Evolutionary conservation across 2,329 filamentous ascomycete genomes (phyloP), one percentile per base, ranked within the genome.

Genomic region (Penicillium digitatum): DNA sequence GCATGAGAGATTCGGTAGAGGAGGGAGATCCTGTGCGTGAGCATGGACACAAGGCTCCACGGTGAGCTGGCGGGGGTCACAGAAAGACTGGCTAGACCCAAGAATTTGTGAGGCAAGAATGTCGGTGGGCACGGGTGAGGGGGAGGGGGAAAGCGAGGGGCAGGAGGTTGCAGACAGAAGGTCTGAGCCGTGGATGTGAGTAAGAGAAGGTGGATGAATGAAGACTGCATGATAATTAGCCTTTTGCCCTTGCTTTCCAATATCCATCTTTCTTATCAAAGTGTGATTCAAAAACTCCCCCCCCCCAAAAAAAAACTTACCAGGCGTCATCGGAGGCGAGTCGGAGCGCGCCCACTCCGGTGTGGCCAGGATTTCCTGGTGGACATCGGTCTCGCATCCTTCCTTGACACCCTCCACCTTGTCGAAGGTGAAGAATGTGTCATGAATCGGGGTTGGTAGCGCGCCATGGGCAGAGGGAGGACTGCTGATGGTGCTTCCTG

Each of bases 251-350:
- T 56, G 57, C 52, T 52, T 48, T 29, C 22, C 37, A n/a, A n/a
- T 22, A 22, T 34, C 52, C 47, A 54, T 47, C 27, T 32, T 40
- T 39, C 5, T 34, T 31, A 43, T 54, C 52, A 43, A 37, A 29
- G 47, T 46, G 32, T 51, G 34, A 57, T 55, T 48, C 50, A 50
- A 45, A 48, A 42, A 29, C n/a, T n/a, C n/a, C n/a, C n/a, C n/a
- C n/a, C n/a, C n/a, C n/a, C n/a, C n/a, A n/a, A n/a, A n/a, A 50
- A 45, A 48, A 42, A 29, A 84, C 90, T 79, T 87, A 95, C 90
- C 85, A 83, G 92, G 91, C 67, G 90, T 95, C 83, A 95, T 85
- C 24, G 90, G 90, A 48, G 92, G 91, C 31, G 92, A 95, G 55
- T 83, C 82, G 57, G 85, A 87, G 71, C 82, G 85, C 54, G 87